Evolutionary conservation across 371 early-diverging fungal genomes (phyloP), one percentile per base, ranked within the genome.

Genomic region (Mucor sp.): DNA sequence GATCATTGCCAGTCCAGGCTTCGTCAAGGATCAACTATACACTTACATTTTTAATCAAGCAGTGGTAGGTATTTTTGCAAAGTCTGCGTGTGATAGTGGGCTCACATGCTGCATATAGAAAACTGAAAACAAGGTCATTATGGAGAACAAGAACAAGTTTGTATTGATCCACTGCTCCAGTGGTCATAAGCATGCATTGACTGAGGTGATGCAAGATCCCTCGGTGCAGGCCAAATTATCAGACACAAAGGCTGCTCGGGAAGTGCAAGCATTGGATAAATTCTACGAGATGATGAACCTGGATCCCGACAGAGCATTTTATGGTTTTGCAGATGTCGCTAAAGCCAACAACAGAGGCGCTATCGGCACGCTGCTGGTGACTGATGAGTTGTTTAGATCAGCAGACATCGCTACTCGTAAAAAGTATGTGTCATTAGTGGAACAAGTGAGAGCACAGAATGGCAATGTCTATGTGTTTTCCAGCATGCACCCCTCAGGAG

Each of bases 1-100:
- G 11, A 92, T 99, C 53, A 76, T 99, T 32, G 98, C 96, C 19
- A 94, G 95, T 69, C 98, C 98, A 21, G 99, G 98, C 9, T 97
- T 97, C 79, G 90, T 94, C 17, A 93, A 94, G 85, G 97, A 97
- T 62, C 91, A 93, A 76, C 76, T 97, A 28, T 91, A 87, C 68
- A 84, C 89, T 15, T 93, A 93, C 71, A 90, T 98, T 39, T 87
- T 95, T 75, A 90, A 89, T 32, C 89, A 92, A 53, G 96, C 97
- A 12, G 86, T 91, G 74, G 89, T 88, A 87, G 74, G 63, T 74
- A 30, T 2, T 30, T n/a, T n/a, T n/a, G n/a, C n/a, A n/a, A n/a
- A n/a, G n/a, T n/a, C n/a, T n/a, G 30, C 6, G 30, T 30, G 30
- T 6, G 30, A 33, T 44, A 19, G 6, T 33, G 6, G 30, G 55